Conservation (phyloP, 257 asterid species). For the Ligustrum vulgare region DNA sequence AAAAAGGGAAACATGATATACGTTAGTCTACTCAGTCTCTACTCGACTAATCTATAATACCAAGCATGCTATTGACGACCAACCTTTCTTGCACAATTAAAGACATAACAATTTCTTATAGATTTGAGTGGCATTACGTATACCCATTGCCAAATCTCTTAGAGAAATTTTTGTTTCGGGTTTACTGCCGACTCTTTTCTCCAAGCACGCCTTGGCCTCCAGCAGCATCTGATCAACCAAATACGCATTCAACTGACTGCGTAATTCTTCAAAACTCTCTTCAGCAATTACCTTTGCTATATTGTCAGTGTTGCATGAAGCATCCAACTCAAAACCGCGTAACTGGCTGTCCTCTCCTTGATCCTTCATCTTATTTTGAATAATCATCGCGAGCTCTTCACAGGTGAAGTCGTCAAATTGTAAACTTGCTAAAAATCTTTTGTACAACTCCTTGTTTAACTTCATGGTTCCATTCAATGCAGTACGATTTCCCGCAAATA, state of each 20-base stretch:
- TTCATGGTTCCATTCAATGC: conserved; percentile 44
- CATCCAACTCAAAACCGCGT: conserved; percentile 39
- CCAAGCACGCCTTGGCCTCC: conserved; percentile 29
- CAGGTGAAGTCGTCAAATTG: conserved; percentile 51
- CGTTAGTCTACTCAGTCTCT: not conserved
- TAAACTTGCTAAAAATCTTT: conserved; percentile 38
- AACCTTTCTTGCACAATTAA: conserved; percentile 16
- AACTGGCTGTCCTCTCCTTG: conserved; percentile 26
- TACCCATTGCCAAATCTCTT: conserved; percentile 35
- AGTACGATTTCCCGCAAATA: conserved; percentile 39
- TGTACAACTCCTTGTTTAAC: conserved; percentile 38
- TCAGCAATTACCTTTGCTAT: conserved; percentile 32
- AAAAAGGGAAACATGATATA: not conserved
- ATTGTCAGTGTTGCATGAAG: conserved; percentile 29
- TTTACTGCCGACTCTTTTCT: conserved; percentile 19
- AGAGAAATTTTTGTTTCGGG: conserved; percentile 32
- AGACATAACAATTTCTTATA: conserved; percentile 38
- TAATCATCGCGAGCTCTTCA: conserved; percentile 44
- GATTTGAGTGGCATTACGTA: conserved; percentile 35
- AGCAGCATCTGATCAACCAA: conserved; percentile 51
- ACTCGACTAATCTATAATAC: not conserved
- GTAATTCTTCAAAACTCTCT: conserved; percentile 25
- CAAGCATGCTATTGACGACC: not conserved
- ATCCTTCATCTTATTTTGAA: conserved; percentile 38
- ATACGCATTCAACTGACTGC: conserved; percentile 43